Percentiles rank a stretch among this genome's conserved stretches.
These are phyloP conservation scores for Rhinocladiella mackenziei DNA, from an alignment of 2,329 filamentous ascomycete species.

Conservation along the genomic window DNA sequence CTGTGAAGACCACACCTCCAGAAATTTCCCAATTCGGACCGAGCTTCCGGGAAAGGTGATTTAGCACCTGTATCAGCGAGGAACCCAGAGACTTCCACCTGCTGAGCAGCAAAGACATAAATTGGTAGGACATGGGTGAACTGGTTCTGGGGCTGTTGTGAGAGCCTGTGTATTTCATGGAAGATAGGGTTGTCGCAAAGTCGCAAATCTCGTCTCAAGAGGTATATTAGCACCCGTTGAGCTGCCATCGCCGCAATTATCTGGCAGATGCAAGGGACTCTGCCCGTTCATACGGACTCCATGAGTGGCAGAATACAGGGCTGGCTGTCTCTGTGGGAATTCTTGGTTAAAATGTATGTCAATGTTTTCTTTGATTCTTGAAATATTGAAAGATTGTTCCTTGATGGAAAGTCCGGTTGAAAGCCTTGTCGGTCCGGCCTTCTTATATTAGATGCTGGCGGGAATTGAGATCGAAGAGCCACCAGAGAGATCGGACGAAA, in stretches of 20 bases:
- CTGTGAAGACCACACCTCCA: conserved; percentile 72
- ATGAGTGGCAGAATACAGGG: too few relatives aligned
- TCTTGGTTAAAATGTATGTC: too few relatives aligned
- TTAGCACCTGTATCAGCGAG: conserved; percentile 44
- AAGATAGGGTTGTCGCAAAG: conserved; percentile 71
- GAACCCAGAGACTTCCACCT: conserved; percentile 72
- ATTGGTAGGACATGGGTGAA: conserved; percentile 67
- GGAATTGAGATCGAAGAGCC: too few relatives aligned
- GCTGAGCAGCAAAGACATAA: conserved; percentile 64
- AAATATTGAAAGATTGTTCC: too few relatives aligned
- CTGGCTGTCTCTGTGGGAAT: too few relatives aligned
- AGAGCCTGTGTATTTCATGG: conserved; percentile 50
- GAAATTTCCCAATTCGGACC: conserved; percentile 61
- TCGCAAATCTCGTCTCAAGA: conserved; percentile 69
- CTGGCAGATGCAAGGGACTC: neutral
- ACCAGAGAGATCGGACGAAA: too few relatives aligned
- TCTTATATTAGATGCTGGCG: too few relatives aligned
- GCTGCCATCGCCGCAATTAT: conserved; percentile 26
- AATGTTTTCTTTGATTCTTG: too few relatives aligned
- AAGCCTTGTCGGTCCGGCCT: too few relatives aligned
- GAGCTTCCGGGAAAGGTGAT: conserved; percentile 66
- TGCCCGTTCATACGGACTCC: too few relatives aligned
- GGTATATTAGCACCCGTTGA: conserved; percentile 59
- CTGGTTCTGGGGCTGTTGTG: conserved; percentile 44
- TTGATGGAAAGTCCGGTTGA: too few relatives aligned